Percentiles rank a stretch among this genome's conserved stretches.
Conservation (phyloP, 139 green algal species). For the Volvox africanus region DNA sequence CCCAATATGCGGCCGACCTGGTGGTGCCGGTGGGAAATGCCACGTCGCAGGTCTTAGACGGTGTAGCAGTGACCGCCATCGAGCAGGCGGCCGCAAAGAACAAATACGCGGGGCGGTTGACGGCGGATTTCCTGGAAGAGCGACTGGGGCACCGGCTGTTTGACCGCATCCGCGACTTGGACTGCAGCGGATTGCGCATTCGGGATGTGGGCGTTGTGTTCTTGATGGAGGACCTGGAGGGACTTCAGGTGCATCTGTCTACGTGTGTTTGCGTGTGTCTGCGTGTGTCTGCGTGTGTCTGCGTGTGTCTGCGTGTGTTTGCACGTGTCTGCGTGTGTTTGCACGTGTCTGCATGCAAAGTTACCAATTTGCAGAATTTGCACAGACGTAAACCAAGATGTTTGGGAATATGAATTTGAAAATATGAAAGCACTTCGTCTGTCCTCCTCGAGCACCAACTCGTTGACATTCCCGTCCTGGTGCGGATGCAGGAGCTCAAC, state of each 20-base stretch:
- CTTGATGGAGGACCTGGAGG: conserved; percentile 55
- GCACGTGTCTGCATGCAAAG: too few species aligned
- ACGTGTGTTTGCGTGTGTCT: too few species aligned
- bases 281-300: too few species aligned
- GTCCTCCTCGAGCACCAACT: too few species aligned
- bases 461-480: too few species aligned
- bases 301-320: too few species aligned
- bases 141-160: conserved; percentile 70
- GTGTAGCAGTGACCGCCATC: conserved; percentile 63
- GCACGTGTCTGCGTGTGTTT: too few species aligned
- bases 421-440: too few species aligned
- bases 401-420: too few species aligned
- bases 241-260: conserved; percentile 47
- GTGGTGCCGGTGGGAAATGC: too few species aligned
- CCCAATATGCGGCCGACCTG: not conserved
- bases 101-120: conserved; percentile 78
- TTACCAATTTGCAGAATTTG: too few species aligned
- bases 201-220: conserved; percentile 74
- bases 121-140: conserved; percentile 74
- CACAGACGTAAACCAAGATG: too few species aligned
- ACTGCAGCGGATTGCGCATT: conserved; percentile 60
- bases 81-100: conserved; percentile 75
- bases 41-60: conserved; percentile 76
- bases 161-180: conserved; percentile 72
- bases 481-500: conserved; percentile 59